These are phyloP conservation scores for Striga hermonthica DNA, from an alignment of 305 asterid species.

Conservation along the genomic window DNA sequence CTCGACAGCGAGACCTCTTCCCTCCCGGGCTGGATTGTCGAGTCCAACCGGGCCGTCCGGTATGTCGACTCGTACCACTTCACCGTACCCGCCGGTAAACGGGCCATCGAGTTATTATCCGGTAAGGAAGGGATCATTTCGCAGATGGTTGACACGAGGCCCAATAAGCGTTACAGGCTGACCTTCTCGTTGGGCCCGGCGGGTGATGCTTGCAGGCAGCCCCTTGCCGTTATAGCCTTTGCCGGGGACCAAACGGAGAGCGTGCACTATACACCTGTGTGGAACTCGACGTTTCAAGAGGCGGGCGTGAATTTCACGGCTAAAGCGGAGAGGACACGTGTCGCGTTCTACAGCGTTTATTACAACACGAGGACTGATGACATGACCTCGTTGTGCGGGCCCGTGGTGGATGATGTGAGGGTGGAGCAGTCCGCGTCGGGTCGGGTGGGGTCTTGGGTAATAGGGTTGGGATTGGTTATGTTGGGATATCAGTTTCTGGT, in stretches of 20 bases:
- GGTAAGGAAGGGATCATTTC: conserved; percentile 97
- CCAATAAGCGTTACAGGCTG: conserved; percentile 62
- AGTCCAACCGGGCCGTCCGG: conserved; percentile 92
- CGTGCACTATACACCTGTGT: conserved; percentile 69
- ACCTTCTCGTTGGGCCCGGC: conserved; percentile 79
- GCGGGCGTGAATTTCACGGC: conserved; percentile 73
- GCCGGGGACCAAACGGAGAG: conserved; percentile 91
- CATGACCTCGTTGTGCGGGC: conserved; percentile 92
- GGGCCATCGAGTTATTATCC: conserved; percentile 80
- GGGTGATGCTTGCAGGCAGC: conserved; percentile 71
- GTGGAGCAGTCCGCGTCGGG: conserved; percentile 56
- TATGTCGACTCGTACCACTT: conserved; percentile 82
- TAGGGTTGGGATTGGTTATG: conserved; percentile 31
- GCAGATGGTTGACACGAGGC: conserved; percentile 85
- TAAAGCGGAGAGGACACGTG: conserved; percentile 76
- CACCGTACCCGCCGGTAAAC: conserved; percentile 79
- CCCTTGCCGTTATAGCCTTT: conserved; percentile 85
- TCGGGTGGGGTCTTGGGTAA: conserved; percentile 29
- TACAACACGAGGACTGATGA: conserved; percentile 94
- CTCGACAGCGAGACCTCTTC: conserved; percentile 86
- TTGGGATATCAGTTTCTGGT: conserved; percentile 32
- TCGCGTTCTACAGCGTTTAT: conserved; percentile 84
- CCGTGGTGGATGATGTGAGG: conserved; percentile 87
- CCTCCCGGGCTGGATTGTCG: conserved; percentile 95
- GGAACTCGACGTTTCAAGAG: conserved; percentile 72